Percentiles rank a stretch among this genome's conserved stretches.
phyloP scores from a whole-genome alignment of 2,329 filamentous ascomycete species.

The Aspergillus ibericus region DNA sequence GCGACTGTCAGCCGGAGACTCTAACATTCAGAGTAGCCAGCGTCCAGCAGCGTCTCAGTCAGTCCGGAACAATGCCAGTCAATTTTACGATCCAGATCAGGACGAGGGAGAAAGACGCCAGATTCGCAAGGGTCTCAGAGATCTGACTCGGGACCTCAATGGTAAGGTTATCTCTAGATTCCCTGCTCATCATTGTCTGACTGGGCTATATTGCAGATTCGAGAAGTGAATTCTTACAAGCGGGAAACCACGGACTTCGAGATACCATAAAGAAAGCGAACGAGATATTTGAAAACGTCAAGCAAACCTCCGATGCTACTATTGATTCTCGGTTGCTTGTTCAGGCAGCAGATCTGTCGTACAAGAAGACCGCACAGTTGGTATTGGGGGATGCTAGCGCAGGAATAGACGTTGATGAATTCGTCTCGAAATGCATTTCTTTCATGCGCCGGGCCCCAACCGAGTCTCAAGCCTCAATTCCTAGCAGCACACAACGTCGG shows the following conservation, averaged over 20 bases:
- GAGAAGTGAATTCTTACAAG: constrained; percentile 67
- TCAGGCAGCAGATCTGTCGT: constrained; percentile 74
- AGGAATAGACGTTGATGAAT: constrained; percentile 85
- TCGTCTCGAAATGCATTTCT: constrained; percentile 82
- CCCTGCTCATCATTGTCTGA: not conserved
- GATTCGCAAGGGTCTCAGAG: constrained; percentile 68
- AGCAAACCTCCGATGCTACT: constrained; percentile 86
- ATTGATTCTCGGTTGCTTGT: constrained; percentile 87
- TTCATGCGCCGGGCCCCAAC: constrained; percentile 75
- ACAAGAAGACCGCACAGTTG: constrained; percentile 73
- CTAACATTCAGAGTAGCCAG: constrained; percentile 27
- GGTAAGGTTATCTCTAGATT: constrained; percentile 42
- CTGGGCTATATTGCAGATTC: constrained; percentile 55
- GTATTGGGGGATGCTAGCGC: constrained; percentile 70
- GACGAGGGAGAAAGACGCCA: constrained; percentile 69
- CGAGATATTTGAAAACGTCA: constrained; percentile 65
- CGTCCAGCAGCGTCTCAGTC: constrained; percentile 27
- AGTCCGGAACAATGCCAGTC: constrained; percentile 42
- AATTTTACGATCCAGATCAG: constrained; percentile 79
- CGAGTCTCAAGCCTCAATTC: constrained; percentile 51
- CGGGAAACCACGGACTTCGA: constrained; percentile 64
- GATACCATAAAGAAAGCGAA: constrained; percentile 68
- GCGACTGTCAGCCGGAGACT: constrained; percentile 40
- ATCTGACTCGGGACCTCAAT: constrained; percentile 62
- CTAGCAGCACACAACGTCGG: constrained; percentile 38